A percentile compares a stretch with the other conserved stretches of the same genome.
Evolutionary conservation across 768 basidiomycete species (phyloP).

Genomic region (Leccinum pellstonianum): DNA sequence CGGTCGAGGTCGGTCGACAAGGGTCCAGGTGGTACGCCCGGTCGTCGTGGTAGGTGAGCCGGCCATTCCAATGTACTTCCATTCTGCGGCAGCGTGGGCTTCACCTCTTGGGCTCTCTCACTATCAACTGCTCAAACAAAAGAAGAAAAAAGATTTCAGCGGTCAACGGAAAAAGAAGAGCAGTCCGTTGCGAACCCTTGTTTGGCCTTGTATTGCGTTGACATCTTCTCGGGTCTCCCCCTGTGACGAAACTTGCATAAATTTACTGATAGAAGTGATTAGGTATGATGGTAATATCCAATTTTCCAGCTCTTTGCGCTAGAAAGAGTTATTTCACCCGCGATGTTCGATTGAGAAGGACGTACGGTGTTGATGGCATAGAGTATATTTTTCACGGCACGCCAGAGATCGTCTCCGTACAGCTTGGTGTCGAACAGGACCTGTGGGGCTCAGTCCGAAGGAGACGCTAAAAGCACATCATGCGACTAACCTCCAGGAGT

Average conservation of each 20-base stretch:
- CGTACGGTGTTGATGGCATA: constrained; percentile 25
- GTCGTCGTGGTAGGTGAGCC: constrained; percentile 29
- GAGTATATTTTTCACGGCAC: constrained; percentile 23
- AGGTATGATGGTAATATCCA: constrained; percentile 47
- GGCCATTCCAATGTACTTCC: constrained; percentile 21
- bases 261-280: constrained; percentile 34
- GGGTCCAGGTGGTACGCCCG: constrained; percentile 11
- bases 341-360: constrained; percentile 6
- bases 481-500: constrained; percentile 43
- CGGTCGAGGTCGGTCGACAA: constrained; percentile 15
- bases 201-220: constrained; percentile 40
- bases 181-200: constrained; percentile 57
- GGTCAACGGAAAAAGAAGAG: constrained; percentile 37
- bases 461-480: neutral
- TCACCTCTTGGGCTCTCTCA: constrained; percentile 19
- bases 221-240: constrained; percentile 23
- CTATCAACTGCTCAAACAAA: constrained; percentile 45
- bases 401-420: constrained; percentile 25
- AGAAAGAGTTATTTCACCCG: constrained; percentile 28
- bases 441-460: constrained; percentile 8
- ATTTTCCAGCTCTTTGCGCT: constrained; percentile 43
- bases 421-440: constrained; percentile 27
- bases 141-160: constrained; percentile 39
- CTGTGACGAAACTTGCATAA: constrained; percentile 26
- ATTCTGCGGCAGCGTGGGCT: constrained; percentile 12